Evolutionary conservation across 2,329 filamentous ascomycete genomes (phyloP), one percentile per base, ranked within the genome.

Genomic region (Paraphaeosphaeria minitans): DNA sequence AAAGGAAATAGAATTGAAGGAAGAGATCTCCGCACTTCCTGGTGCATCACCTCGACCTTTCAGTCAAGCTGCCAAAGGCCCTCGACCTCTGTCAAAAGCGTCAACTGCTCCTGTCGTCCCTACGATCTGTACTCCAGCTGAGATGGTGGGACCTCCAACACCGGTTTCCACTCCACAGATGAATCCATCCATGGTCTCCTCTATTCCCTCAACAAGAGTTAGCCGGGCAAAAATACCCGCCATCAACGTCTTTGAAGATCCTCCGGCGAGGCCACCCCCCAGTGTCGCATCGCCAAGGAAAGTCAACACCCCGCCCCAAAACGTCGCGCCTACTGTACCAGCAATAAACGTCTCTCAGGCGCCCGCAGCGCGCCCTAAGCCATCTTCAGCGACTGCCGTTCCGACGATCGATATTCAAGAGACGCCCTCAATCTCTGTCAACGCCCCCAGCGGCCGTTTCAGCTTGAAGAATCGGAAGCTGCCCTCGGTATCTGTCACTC

Each of bases 1-100:
- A 73, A 86, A 85, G 75, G 87, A 90, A 75, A 82, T 90, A 83
- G 89, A 92, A 86, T 79, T 86, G 81, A 90, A 89, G 78, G 77
- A 81, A 57, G 77, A 79, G 31, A 71, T 74, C 22, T 76, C 75
- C 2, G 53, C 67, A n/a, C 53, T 69, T 8, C 60, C 68, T 2
- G 62, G 68, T n/a, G 50, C 66, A 16, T 61, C 59, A 16, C 60
- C 67, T 53, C 63, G 62, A 42, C 58, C 67, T 47, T n/a, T 62
- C 4, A 65, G 58, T 55, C 59, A 67, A 54, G 21, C 53, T 58
- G 59, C 66, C 53, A 42, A 61, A 59, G 62, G 60, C 37, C 68
- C 58, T 61, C 74, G 66, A 57, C 74, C 67, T 33, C 58, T 72
- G 14, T 63, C 69, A 16, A 68, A 82, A 72, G 61, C 75, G 55